phyloP scores from a whole-genome alignment of 164 flowering plant species.

The Stephania yunnanensis region DNA sequence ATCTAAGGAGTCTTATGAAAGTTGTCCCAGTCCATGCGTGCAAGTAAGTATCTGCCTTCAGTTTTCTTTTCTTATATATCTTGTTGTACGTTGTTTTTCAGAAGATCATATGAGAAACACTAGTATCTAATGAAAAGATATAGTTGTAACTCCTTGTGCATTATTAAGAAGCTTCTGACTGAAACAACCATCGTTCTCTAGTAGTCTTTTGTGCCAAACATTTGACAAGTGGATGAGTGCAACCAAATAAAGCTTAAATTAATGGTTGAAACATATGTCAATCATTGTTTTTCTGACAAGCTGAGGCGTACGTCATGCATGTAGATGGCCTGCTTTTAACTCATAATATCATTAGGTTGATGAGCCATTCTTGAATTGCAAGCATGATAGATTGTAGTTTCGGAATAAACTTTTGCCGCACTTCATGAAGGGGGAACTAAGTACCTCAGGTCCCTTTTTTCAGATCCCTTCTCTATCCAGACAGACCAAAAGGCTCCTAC shows the following conservation, averaged over 20 bases:
- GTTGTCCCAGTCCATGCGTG: constrained; percentile 90
- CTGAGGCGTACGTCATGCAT: not conserved
- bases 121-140: not conserved
- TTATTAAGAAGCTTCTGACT: not conserved
- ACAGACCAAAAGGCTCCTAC: no score
- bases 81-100: not conserved
- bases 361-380: not conserved
- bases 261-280: not conserved
- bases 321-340: not conserved
- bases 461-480: no score
- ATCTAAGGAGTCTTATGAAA: constrained; percentile 76
- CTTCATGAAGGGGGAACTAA: no score
- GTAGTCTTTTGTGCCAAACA: not conserved
- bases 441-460: no score
- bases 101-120: not conserved
- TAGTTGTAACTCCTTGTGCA: not conserved
- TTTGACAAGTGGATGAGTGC: not conserved
- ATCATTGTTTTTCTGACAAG: not conserved
- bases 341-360: not conserved
- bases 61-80: not conserved
- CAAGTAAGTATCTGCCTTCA: constrained; percentile 45
- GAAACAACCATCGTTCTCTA: not conserved
- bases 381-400: not conserved
- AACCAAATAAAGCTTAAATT: not conserved
- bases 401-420: not conserved